Percentiles rank a stretch among this genome's conserved stretches.
Conservation (phyloP, 1,139 yeast genomes). For the Hanseniaspora uvarum region DNA sequence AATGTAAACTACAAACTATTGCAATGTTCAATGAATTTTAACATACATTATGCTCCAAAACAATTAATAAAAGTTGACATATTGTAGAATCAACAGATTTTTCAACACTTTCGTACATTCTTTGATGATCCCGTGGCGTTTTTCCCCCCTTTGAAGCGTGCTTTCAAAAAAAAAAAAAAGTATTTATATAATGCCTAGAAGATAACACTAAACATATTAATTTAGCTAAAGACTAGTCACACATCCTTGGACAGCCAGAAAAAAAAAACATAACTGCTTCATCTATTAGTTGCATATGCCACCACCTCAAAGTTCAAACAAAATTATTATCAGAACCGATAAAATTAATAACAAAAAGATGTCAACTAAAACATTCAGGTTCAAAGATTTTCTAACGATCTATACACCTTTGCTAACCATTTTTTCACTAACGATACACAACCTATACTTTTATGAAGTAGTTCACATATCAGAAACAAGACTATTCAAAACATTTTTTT, state of each 20-base stretch:
- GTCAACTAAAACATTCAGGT: background rate
- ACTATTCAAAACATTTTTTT: background rate
- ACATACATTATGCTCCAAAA: too few relatives aligned
- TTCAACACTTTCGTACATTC: background rate
- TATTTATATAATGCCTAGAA: too few relatives aligned
- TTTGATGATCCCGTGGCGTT: background rate
- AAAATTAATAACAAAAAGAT: too few relatives aligned
- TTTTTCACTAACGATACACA: constrained; percentile 1
- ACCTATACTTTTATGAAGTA: constrained; percentile 2
- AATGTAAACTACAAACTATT: too few relatives aligned
- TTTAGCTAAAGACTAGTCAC: too few relatives aligned
- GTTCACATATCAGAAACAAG: background rate
- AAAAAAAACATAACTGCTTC: too few relatives aligned
- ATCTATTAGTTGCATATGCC: background rate
- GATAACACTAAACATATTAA: background rate
- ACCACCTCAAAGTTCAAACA: background rate
- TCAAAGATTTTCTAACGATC: background rate
- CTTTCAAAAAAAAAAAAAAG: background rate
- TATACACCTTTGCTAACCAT: constrained; percentile 9
- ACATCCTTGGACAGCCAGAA: too few relatives aligned
- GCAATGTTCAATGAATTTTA: too few relatives aligned
- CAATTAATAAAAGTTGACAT: too few relatives aligned
- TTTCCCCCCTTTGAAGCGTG: background rate
- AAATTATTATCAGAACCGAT: background rate
- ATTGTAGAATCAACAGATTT: background rate